Percentiles rank a stretch among this genome's conserved stretches.
Conservation (phyloP, 202 grass and related monocot species). For the Panicum virgatum region DNA sequence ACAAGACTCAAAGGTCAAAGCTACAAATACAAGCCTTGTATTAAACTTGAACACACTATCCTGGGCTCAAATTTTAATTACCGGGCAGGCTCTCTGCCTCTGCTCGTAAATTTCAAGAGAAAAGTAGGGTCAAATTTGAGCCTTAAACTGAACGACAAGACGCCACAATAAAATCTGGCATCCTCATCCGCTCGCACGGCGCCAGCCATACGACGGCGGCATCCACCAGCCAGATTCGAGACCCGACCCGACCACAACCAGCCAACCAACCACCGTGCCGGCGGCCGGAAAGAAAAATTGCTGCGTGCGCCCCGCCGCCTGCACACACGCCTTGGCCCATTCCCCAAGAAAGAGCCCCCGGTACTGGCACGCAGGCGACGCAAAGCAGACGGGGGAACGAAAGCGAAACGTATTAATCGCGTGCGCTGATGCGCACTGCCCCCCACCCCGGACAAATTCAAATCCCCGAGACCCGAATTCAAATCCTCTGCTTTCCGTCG, state of each 20-base stretch:
- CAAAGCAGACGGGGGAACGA: not conserved
- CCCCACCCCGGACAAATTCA: conserved; percentile 21
- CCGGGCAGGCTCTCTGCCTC: too few species aligned
- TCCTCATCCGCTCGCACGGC: not conserved
- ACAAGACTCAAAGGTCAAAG: too few species aligned
- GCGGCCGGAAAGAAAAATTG: not conserved
- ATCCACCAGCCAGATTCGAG: too few species aligned
- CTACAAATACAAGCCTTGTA: too few species aligned
- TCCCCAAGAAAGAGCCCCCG: conserved; percentile 48
- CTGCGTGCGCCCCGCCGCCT: conserved; percentile 18
- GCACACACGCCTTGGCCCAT: conserved; percentile 20
- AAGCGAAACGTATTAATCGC: conserved; percentile 33
- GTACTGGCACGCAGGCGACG: not conserved
- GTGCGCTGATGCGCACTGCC: conserved; percentile 1
- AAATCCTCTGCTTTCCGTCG: not conserved
- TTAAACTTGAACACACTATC: too few species aligned
- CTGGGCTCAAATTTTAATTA: too few species aligned
- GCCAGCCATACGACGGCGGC: not conserved
- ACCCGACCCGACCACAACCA: not conserved
- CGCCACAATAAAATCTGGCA: not conserved
- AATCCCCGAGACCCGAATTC: conserved; percentile 26
- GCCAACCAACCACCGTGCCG: conserved; percentile 14
- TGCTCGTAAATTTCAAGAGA: not conserved
- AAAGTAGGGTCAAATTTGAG: not conserved
- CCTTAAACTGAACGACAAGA: not conserved